Evolutionary conservation across 2,329 filamentous ascomycete species (phyloP), one percentile per base, ranked within the genome.

Genomic region (Thelonectria olida): DNA sequence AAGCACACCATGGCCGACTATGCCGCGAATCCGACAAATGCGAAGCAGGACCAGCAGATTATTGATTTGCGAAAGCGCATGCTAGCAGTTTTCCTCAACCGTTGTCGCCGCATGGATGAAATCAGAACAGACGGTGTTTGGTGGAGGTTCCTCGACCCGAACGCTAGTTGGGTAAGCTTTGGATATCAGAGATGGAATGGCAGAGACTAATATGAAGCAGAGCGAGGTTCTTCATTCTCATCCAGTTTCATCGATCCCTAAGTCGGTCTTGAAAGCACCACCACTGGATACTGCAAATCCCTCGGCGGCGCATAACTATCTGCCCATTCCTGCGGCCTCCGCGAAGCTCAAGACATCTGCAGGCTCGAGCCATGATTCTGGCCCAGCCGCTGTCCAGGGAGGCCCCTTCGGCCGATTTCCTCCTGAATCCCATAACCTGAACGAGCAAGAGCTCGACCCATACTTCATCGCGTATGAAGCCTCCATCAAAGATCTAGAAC

Each of bases 1-100:
- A 99, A 99, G 79, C 96, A 99, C 78, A 96, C 93, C 45, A 97
- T 99, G 91, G 95, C 95, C 63, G 96, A 99, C 77, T 99, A 99
- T 75, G 96, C 96, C 15, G 94, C 96, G 25, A 98, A 97, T 72
- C 96, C 96, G 2, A 99, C 96, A 36, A 97, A 95, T 72, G 96
- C 96, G 17, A 99, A 97, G 77, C 95, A 99, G 78, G 96, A 99
- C 75, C 90, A 93, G 59, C 92, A 95, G 62, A 99, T 98, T 45
- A 99, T 99, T 66, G 96, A 99, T 74, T 82, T 98, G 67, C 88
- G 96, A 61, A 98, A 98, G 82, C 92, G 96, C 71, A 99, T 99
- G 96, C 78, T 99, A 54, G 91, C 92, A 5, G 96, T 98, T 0
- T 99, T 99, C 71, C 77, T 99, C 50, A 99, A 99, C 73, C 86